Conservation (phyloP, 1,284 basidiomycete genomes). For the Cutaneotrichosporon sp. region DNA sequence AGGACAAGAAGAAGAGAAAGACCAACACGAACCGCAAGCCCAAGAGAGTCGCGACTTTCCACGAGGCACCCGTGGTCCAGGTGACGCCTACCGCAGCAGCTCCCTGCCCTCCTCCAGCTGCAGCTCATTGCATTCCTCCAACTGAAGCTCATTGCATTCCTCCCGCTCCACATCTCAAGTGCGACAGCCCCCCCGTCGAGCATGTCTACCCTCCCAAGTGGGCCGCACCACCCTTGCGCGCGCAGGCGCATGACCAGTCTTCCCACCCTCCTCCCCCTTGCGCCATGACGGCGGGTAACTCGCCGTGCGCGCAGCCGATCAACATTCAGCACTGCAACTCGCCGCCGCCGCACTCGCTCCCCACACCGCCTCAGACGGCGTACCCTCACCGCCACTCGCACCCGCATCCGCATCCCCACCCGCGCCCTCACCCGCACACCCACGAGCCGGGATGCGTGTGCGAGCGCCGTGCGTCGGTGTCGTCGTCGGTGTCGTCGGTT, state of each 20-base stretch:
- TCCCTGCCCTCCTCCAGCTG: too few species aligned
- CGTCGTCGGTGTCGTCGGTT: not conserved
- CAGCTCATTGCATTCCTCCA: not conserved
- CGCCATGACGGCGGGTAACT: not conserved
- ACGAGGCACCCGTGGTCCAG: not conserved
- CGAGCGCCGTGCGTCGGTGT: not conserved
- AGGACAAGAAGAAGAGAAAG: not conserved
- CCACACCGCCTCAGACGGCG: not conserved
- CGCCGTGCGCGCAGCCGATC: not conserved
- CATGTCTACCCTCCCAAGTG: not conserved
- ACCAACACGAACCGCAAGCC: slow-evolving; percentile 3
- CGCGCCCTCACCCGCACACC: not conserved
- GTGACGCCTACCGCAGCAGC: not conserved
- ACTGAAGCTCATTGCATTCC: too few species aligned
- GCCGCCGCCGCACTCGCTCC: not conserved
- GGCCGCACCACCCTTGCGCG: not conserved
- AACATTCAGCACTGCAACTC: not conserved
- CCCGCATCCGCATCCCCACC: not conserved
- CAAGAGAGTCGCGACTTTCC: not conserved
- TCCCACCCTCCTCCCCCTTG: not conserved
- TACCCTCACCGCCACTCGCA: not conserved
- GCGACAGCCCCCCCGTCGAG: not conserved
- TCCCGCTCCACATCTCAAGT: not conserved
- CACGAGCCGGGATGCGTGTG: not conserved
- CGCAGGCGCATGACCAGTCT: not conserved